These are phyloP conservation scores for Cudoniella acicularis DNA, from an alignment of 495 filamentous ascomycete species.

Conservation along the genomic window DNA sequence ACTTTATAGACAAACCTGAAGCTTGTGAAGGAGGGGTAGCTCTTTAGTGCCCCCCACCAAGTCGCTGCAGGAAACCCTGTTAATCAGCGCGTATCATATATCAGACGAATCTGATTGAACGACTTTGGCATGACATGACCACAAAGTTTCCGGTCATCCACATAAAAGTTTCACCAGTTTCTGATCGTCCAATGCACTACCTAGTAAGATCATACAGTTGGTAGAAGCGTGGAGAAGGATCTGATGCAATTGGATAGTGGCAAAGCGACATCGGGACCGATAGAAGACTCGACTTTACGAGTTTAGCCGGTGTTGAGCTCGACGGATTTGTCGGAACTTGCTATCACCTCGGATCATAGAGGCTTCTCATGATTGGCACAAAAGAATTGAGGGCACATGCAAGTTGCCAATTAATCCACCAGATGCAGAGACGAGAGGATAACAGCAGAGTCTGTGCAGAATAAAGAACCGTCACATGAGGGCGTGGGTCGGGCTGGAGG, in stretches of 20 bases:
- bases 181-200: constrained; percentile 3
- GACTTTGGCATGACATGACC: neutral
- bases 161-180: neutral
- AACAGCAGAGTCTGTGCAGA: too few species aligned
- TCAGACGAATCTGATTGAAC: constrained; percentile 12
- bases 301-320: constrained; percentile 3
- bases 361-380: neutral
- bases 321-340: neutral
- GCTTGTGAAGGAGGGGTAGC: constrained; percentile 13
- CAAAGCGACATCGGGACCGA: constrained; percentile 3
- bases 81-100: neutral
- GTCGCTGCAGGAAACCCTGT: constrained; percentile 8
- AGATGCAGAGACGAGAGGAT: too few species aligned
- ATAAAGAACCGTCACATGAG: too few species aligned
- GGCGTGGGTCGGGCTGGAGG: too few species aligned
- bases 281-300: neutral
- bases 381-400: neutral
- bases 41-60: constrained; percentile 8
- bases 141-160: too few species aligned
- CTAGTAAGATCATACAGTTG: neutral
- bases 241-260: constrained; percentile 3
- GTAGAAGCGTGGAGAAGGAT: neutral
- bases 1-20: constrained; percentile 1
- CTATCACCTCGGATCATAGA: neutral
- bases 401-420: neutral